A percentile compares a stretch with the other conserved stretches of the same genome.
Conservation (phyloP, 306 rosid species). For the Vigna angularis region DNA sequence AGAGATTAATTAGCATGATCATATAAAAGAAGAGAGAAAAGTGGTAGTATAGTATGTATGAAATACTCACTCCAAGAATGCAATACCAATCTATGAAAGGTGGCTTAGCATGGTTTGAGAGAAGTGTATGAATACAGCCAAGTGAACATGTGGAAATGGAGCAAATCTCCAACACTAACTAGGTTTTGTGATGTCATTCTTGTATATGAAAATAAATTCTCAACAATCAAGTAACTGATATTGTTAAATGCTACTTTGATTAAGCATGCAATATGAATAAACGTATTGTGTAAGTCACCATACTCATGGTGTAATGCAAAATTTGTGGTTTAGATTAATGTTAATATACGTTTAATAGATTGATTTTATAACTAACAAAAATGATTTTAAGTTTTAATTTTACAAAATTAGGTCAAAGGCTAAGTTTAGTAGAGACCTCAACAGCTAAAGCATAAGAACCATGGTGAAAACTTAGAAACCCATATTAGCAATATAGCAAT, state of each 20-base stretch:
- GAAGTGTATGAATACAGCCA: slow-evolving; percentile 64
- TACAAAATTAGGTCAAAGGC: background rate
- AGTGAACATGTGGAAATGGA: slow-evolving; percentile 62
- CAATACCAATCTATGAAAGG: slow-evolving; percentile 88
- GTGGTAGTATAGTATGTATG: too few relatives aligned
- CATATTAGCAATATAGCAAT: background rate
- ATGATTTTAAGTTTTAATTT: background rate
- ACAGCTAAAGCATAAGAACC: too few relatives aligned
- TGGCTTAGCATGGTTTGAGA: slow-evolving; percentile 35
- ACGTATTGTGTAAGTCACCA: background rate
- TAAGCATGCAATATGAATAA: background rate
- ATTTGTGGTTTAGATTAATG: background rate
- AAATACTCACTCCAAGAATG: slow-evolving; percentile 77
- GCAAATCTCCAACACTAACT: slow-evolving; percentile 75
- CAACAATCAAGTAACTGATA: background rate
- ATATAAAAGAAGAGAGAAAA: too few relatives aligned
- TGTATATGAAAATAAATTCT: background rate
- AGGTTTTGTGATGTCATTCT: slow-evolving; percentile 68
- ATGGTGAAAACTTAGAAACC: background rate
- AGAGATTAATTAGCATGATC: too few relatives aligned
- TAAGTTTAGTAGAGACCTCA: background rate
- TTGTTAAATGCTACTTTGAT: background rate
- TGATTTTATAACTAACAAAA: background rate
- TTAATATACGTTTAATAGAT: background rate
- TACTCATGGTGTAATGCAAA: background rate